Evolutionary conservation across 257 asterid species (phyloP), one percentile per base, ranked within the genome.

Genomic region (Nicotiana otophora): DNA sequence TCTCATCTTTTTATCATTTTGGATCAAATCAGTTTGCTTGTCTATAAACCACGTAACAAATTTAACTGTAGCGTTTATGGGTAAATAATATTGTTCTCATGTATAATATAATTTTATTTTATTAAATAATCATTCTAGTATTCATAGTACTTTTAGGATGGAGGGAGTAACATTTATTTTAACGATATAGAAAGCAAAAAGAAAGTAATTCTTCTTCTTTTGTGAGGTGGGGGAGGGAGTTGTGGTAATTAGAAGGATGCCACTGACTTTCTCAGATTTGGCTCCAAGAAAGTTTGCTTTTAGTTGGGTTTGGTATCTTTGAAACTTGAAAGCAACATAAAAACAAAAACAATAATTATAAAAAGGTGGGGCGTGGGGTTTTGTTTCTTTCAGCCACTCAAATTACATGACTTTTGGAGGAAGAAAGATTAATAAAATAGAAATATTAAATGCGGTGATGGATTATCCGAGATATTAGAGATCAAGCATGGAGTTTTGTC

Each of bases 291-390:
- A 74, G 26, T 26, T 51, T 14, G 39, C 8, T 74, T 48, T 74
- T 48, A 0, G 80, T 74, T 74, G 80, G 63, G 80, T 74, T 74
- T 74, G 80, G 80, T 74, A 48, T 48, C 23, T 23, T 48, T 14
- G 62, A 74, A 74, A 74, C 14, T 48, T 14, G 62, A 74, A 74
- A 74, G 62, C 62, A 74, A 48, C 80, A 48, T 7, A 26, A 48
- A 74, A 74, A 72, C 78, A 74, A 48, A 46, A 74, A 48, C 16
- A 51, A 0, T 15, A 48, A 48, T 14, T 8, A 74, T 30, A 74
- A 48, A 23, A 74, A 74, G 80, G 42, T 8, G 23, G 7, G 62
- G 15, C 7, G 15, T 48, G 60, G 26, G 63, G 42, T 48, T 74
- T 74, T 26, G 28, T 74, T 72, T 74, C 39, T 74, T 23, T 51